Evolutionary conservation across 179 eudicot species (phyloP).

Genomic region (Beta macrorhiza): DNA sequence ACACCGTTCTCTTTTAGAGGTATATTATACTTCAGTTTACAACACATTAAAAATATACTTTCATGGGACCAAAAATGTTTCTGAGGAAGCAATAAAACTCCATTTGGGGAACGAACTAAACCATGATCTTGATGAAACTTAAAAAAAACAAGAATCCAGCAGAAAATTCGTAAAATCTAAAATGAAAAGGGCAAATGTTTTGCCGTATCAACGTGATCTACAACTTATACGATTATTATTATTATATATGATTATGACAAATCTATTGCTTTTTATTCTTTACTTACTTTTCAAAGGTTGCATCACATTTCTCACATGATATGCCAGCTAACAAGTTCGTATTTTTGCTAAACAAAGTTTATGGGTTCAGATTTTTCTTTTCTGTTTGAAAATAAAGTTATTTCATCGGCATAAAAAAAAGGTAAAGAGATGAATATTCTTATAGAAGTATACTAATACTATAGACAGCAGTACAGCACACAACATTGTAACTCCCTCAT

Average conservation of each 20-base stretch:
- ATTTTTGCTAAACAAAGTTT: conserved; percentile 8
- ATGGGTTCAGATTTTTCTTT: conserved; percentile 9
- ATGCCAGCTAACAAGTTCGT: conserved; percentile 5
- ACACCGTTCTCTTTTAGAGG: too few relatives aligned
- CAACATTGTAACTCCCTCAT: neutral
- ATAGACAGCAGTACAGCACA: too few relatives aligned
- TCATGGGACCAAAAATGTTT: too few relatives aligned
- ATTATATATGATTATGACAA: too few relatives aligned
- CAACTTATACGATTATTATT: too few relatives aligned
- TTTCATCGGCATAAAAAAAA: neutral
- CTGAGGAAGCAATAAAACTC: too few relatives aligned
- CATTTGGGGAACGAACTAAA: too few relatives aligned
- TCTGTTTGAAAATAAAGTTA: neutral
- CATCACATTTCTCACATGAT: conserved; percentile 27
- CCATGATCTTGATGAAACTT: too few relatives aligned
- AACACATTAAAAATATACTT: too few relatives aligned
- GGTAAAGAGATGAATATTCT: neutral
- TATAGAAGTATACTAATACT: neutral
- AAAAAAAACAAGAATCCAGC: neutral
- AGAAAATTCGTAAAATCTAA: neutral
- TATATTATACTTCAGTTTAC: too few relatives aligned
- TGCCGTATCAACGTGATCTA: neutral
- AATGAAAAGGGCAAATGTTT: conserved; percentile 9
- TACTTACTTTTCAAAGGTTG: neutral
- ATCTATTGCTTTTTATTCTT: neutral